Conservation (phyloP, 257 asterid genomes). For the Galeopsis tetrahit region DNA sequence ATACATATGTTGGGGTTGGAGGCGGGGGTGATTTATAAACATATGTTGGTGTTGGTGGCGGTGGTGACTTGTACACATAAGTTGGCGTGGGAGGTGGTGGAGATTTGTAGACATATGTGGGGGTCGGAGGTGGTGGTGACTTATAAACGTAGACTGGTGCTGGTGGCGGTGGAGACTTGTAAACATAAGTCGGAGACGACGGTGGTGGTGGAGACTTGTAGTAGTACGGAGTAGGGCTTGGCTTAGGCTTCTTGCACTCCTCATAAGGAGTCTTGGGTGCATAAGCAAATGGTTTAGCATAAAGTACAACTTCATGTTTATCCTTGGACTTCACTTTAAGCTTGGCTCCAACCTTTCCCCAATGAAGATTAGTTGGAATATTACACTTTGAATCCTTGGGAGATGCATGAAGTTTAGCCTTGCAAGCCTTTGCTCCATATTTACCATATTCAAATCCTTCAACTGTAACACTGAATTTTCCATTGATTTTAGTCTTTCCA, state of each 20-base stretch:
- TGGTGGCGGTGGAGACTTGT: slow-evolving; percentile 31
- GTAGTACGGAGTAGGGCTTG: slow-evolving; percentile 54
- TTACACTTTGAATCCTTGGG: slow-evolving; percentile 63
- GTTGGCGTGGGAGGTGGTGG: slow-evolving; percentile 43
- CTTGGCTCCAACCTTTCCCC: slow-evolving; percentile 58
- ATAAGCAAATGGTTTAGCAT: slow-evolving; percentile 69
- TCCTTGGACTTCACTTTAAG: slow-evolving; percentile 64
- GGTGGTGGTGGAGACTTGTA: slow-evolving; percentile 56
- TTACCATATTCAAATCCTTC: slow-evolving; percentile 55
- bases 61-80: slow-evolving; percentile 38
- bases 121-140: slow-evolving; percentile 40
- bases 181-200: not conserved
- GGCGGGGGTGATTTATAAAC: slow-evolving; percentile 49
- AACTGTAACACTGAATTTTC: slow-evolving; percentile 53
- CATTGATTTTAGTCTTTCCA: slow-evolving; percentile 71
- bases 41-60: slow-evolving; percentile 37
- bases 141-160: slow-evolving; percentile 20
- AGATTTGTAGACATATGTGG: slow-evolving; percentile 27
- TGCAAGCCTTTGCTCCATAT: slow-evolving; percentile 71
- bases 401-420: slow-evolving; percentile 61
- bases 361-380: slow-evolving; percentile 55
- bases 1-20: slow-evolving; percentile 31
- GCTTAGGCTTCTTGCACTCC: slow-evolving; percentile 54
- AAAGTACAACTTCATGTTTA: slow-evolving; percentile 58
- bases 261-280: slow-evolving; percentile 64